These are phyloP conservation scores for Wallacemonas rigidus DNA, from an alignment of 208 protist species.

Conservation along the genomic window DNA sequence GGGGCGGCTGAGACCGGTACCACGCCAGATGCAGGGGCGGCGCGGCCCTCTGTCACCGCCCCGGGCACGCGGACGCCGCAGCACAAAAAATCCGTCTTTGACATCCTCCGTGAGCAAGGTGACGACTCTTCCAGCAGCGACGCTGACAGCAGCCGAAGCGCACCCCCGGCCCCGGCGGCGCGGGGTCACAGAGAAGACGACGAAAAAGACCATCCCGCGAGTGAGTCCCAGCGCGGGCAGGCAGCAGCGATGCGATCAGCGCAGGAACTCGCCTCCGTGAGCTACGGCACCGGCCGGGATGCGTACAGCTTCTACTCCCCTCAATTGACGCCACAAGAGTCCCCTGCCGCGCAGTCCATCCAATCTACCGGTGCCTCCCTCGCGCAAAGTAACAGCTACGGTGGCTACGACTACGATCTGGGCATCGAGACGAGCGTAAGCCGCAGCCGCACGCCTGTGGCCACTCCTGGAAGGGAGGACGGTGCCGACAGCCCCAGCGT, in stretches of 20 bases:
- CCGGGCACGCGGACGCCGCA: slow-evolving; percentile 17
- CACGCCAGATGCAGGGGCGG: too few relatives aligned
- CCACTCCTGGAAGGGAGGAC: neutral
- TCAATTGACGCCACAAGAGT: slow-evolving; percentile 21
- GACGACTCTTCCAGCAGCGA: slow-evolving; percentile 9
- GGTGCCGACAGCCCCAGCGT: neutral
- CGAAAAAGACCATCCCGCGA: neutral
- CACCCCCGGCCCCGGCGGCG: too few relatives aligned
- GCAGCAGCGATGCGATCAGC: neutral
- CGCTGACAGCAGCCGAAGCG: neutral
- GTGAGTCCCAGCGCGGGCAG: neutral
- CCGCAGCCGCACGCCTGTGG: slow-evolving; percentile 7
- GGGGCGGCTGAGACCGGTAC: too few relatives aligned
- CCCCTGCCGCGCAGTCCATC: slow-evolving; percentile 6
- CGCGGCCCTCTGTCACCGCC: neutral
- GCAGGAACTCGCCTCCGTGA: neutral
- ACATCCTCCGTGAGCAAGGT: slow-evolving; percentile 18
- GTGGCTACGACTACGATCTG: slow-evolving; percentile 32
- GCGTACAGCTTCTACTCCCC: slow-evolving; percentile 28
- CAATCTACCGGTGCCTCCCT: slow-evolving; percentile 15
- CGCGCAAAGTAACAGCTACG: slow-evolving; percentile 28
- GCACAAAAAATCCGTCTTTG: slow-evolving; percentile 14
- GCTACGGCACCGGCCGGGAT: slow-evolving; percentile 20
- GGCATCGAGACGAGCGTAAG: slow-evolving; percentile 12
- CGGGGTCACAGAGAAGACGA: neutral